These are phyloP conservation scores for Fusarium hainanense DNA, from an alignment of 2,329 filamentous ascomycete species.

Conservation along the genomic window DNA sequence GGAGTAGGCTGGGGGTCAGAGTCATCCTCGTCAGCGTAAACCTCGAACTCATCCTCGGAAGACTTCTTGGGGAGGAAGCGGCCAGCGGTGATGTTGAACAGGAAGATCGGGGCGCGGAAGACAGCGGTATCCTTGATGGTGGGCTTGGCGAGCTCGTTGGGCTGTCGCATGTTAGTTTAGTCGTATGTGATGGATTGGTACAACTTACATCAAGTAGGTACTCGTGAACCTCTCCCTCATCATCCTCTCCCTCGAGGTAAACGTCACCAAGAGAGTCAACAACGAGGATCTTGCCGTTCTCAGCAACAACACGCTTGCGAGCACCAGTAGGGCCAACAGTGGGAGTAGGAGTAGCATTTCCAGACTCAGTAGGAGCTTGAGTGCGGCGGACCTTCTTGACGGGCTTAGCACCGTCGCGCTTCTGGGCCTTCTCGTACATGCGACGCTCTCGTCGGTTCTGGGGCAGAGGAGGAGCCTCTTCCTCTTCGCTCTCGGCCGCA, in stretches of 20 bases:
- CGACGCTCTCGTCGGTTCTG: slow-evolving; percentile 89
- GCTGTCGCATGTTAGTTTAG: slow-evolving; percentile 59
- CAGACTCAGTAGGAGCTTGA: slow-evolving; percentile 46
- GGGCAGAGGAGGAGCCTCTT: slow-evolving; percentile 61
- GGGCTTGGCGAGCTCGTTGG: slow-evolving; percentile 81
- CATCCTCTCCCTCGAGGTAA: slow-evolving; percentile 91
- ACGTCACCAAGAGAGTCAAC: slow-evolving; percentile 94
- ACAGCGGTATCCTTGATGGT: slow-evolving; percentile 86
- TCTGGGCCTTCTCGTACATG: slow-evolving; percentile 85
- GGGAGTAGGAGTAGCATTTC: slow-evolving; percentile 65
- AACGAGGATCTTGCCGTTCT: slow-evolving; percentile 95
- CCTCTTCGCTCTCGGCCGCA: slow-evolving; percentile 59
- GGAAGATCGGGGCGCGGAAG: slow-evolving; percentile 79
- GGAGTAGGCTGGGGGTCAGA: slow-evolving; percentile 65
- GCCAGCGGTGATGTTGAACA: slow-evolving; percentile 69
- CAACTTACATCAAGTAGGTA: slow-evolving; percentile 85
- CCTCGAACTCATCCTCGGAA: slow-evolving; percentile 52
- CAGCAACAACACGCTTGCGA: slow-evolving; percentile 87
- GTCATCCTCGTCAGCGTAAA: slow-evolving; percentile 57
- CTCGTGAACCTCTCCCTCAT: slow-evolving; percentile 84
- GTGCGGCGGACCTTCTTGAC: slow-evolving; percentile 58
- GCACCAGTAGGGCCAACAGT: slow-evolving; percentile 69
- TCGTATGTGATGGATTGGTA: not conserved
- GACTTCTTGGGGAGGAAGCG: slow-evolving; percentile 59
- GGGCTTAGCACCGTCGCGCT: slow-evolving; percentile 72